These are phyloP conservation scores for Xylaria curta DNA, from an alignment of 495 filamentous ascomycete genomes.

Conservation along the genomic window DNA sequence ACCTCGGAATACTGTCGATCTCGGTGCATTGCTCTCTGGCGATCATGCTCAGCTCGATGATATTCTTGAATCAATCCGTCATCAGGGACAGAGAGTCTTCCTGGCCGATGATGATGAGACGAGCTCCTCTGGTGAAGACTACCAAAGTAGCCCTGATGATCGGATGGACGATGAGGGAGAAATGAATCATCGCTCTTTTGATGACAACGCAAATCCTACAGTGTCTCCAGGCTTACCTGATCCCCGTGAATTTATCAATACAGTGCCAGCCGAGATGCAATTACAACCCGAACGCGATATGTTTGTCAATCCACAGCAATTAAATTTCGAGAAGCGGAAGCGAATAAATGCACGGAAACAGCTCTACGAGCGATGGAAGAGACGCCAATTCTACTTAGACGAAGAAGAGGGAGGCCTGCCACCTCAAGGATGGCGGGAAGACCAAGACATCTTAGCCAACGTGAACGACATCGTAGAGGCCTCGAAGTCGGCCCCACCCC, in stretches of 20 bases:
- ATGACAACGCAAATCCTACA: conserved; percentile 11
- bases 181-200: conserved; percentile 26
- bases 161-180: conserved; percentile 34
- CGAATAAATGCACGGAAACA: conserved; percentile 52
- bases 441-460: conserved; percentile 61
- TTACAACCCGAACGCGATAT: conserved; percentile 35
- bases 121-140: conserved; percentile 36
- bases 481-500: conserved; percentile 49
- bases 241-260: conserved; percentile 38
- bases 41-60: conserved; percentile 38
- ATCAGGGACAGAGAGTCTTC: conserved; percentile 19
- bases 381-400: conserved; percentile 78
- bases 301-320: conserved; percentile 28
- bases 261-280: conserved; percentile 38
- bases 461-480: conserved; percentile 48
- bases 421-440: conserved; percentile 69
- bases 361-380: conserved; percentile 74
- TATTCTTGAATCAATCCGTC: conserved; percentile 39
- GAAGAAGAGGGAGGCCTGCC: conserved; percentile 74
- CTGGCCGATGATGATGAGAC: conserved; percentile 33
- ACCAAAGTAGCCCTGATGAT: conserved; percentile 33
- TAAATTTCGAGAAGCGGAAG: conserved; percentile 35
- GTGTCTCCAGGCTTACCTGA: conserved; percentile 31
- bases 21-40: conserved; percentile 46
- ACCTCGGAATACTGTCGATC: conserved; percentile 44